These are phyloP conservation scores for Ophiostoma novo-ulmi DNA, from an alignment of 2,329 filamentous ascomycete species.

Conservation along the genomic window DNA sequence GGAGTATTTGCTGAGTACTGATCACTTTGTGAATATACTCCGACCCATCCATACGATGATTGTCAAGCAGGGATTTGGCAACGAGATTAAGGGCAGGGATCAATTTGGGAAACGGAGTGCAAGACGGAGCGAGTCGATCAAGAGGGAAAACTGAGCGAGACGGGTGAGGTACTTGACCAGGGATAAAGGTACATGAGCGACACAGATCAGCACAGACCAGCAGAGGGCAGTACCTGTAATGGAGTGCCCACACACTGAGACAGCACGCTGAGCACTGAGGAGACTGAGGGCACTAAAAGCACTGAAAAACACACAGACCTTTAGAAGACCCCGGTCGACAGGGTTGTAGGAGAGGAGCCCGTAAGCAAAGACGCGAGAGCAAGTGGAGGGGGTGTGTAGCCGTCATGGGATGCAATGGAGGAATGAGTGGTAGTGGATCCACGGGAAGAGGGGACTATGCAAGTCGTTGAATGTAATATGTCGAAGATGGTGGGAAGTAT, in stretches of 20 bases:
- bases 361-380: constrained; percentile 11
- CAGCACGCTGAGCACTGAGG: not conserved
- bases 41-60: not conserved
- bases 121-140: constrained; percentile 16
- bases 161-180: constrained; percentile 6
- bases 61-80: not conserved
- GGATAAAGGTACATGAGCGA: not conserved
- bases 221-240: constrained; percentile 11
- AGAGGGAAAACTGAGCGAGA: constrained; percentile 6
- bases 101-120: not conserved
- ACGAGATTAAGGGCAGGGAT: not conserved
- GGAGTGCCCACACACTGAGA: not conserved
- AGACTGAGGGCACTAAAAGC: too few species aligned
- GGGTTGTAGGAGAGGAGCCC: not conserved
- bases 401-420: not conserved
- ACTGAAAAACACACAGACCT: not conserved
- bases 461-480: constrained; percentile 10
- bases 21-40: not conserved
- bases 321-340: not conserved
- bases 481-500: constrained; percentile 7
- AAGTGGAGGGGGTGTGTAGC: constrained; percentile 16
- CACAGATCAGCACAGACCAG: constrained; percentile 11
- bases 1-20: not conserved
- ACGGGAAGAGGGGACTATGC: constrained; percentile 18
- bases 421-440: constrained; percentile 24